Conservation (phyloP, 345 rosid species). For the Noccaea bulbosa region DNA sequence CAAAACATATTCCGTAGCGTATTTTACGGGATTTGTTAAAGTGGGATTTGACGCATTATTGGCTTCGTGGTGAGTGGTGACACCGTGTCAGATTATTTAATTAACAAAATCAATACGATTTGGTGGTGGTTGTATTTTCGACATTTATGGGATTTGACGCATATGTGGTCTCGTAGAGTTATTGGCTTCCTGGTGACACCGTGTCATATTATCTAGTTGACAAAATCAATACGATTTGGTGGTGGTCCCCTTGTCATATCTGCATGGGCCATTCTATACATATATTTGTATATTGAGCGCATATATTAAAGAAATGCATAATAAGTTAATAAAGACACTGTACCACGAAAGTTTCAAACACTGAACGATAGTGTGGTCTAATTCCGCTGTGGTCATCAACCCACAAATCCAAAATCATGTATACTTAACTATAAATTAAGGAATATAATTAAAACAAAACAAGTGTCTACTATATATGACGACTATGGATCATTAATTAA, state of each 20-base stretch:
- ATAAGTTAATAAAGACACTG: background rate
- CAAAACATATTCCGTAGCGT: too few species aligned
- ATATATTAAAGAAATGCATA: background rate
- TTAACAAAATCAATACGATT: too few species aligned
- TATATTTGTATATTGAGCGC: background rate
- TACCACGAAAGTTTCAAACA: background rate
- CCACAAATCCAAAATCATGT: background rate
- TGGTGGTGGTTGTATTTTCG: too few species aligned
- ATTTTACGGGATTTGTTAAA: too few species aligned
- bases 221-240: too few species aligned
- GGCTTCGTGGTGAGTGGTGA: too few species aligned
- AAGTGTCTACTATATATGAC: too few species aligned
- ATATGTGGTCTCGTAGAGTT: background rate
- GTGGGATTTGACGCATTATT: too few species aligned
- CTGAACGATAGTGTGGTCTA: background rate
- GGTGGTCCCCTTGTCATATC: background rate
- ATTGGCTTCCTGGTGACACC: background rate
- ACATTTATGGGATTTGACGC: background rate
- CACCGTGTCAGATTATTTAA: too few species aligned
- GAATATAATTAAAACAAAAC: too few species aligned
- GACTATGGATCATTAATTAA: too few species aligned
- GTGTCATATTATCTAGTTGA: background rate
- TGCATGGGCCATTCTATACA: background rate
- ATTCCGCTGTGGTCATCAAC: background rate
- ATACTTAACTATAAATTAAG: background rate